Base-by-base conservation (phyloP, 2,329 filamentous ascomycete species). In the Sclerotinia sclerotiorum region DNA sequence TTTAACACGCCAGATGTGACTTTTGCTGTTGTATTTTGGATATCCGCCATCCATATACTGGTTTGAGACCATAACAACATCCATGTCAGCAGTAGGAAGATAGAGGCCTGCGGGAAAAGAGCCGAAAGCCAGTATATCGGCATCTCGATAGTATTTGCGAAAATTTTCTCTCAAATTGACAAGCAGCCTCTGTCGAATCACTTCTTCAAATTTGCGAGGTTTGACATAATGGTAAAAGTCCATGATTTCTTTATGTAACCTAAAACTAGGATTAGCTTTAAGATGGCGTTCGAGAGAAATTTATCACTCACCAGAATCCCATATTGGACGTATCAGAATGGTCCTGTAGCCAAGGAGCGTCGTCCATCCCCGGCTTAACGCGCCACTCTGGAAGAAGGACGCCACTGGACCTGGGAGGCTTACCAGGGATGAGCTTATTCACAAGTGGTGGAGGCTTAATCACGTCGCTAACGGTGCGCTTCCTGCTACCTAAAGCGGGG, bases 181-280 rank as follows among this genome's bases (percentile, higher is more conserved):
- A 46, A 98, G 84, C 19, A 99, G 81, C 58, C 91, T 85, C 27
- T 84, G 80, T 13, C 95, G 91, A 67, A 97, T 87, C 3, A 84
- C 82, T 70, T 93, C 84, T 79, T 99, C 95, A 74, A 91, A 95
- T 3, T 85, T 79, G 57, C 87, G 85, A 3, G 95, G 95, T 71
- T 85, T 88, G 44, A 97, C 90, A 77, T 90, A 96, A 48, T 94
- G 84, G 77, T 94, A 96, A 77, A 97, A 98, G 74, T 96, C 92
- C 42, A 91, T 81, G 55, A 98, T 89, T 79, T 99, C 95, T 75
- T 93, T 92, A 79, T 98, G 93, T 35, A 99, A 81, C 79, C 92
- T 93, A 35, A 70, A 57, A 67, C 13, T 70, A 56, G 71, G 68
- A 29, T 67, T 67, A 73, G 70, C 73, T 68, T 49, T 67, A 1